Evolutionary conservation across 2,329 filamentous ascomycete species (phyloP).

Genomic region (Fusarium dlaminii): DNA sequence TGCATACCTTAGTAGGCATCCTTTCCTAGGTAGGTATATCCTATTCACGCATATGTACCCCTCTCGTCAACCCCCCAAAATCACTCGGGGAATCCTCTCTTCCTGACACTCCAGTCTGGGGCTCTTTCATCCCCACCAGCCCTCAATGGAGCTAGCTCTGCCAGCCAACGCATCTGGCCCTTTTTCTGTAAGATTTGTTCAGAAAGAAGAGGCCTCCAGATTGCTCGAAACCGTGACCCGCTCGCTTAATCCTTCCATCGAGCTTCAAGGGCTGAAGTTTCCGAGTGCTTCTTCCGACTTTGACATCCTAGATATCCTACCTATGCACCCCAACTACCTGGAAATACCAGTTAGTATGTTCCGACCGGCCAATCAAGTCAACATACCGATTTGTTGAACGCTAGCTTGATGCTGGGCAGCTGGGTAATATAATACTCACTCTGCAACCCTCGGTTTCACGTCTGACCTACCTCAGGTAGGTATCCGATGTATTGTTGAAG

Average conservation of each 20-base stretch:
- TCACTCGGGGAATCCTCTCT: slow-evolving; percentile 10
- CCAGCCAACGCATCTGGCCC: slow-evolving; percentile 2
- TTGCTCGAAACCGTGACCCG: not conserved
- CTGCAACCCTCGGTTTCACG: not conserved
- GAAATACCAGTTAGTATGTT: not conserved
- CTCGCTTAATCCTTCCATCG: not conserved
- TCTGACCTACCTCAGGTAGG: not conserved
- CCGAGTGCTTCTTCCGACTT: slow-evolving; percentile 8
- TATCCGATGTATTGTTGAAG: not conserved
- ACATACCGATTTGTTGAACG: not conserved
- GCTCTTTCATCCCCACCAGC: slow-evolving; percentile 10
- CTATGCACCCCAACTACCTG: not conserved
- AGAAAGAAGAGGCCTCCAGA: slow-evolving; percentile 28
- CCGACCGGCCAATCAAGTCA: not conserved
- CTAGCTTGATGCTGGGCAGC: not conserved
- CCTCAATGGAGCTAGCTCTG: slow-evolving; percentile 23
- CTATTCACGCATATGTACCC: slow-evolving; percentile 13
- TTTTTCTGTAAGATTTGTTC: not conserved
- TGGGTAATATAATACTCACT: not conserved
- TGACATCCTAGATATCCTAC: too few relatives aligned
- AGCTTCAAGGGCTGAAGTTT: not conserved
- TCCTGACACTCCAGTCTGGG: slow-evolving; percentile 5
- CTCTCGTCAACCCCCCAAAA: slow-evolving; percentile 18
- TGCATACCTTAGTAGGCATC: not conserved
- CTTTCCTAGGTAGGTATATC: not conserved